A percentile compares a stretch with the other conserved stretches of the same genome.
phyloP scores from a whole-genome alignment of 1,139 yeast species.

The Scheffersomyces parashehatae region DNA sequence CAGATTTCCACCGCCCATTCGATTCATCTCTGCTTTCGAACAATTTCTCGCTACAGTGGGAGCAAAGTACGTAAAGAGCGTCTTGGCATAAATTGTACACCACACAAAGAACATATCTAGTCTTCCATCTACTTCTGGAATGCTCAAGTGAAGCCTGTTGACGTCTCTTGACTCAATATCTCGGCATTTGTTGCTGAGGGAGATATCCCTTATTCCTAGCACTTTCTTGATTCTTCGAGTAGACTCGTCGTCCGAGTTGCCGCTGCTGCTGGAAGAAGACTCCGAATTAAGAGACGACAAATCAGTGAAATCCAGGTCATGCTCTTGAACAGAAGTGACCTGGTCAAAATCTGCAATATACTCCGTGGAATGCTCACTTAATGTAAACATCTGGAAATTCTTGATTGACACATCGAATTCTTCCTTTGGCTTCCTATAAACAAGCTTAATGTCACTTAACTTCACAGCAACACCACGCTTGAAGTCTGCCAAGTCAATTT shows the following conservation, averaged over 20 bases:
- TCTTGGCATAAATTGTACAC: constrained; percentile 43
- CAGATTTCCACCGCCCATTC: constrained; percentile 21
- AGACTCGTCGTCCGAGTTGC: constrained; percentile 18
- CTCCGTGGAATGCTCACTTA: constrained; percentile 42
- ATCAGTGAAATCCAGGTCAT: constrained; percentile 35
- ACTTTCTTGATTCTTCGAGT: constrained; percentile 37
- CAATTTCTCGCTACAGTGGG: constrained; percentile 36
- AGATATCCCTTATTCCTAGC: constrained; percentile 28
- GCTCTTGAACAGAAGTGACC: constrained; percentile 16
- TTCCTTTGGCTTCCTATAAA: constrained; percentile 25
- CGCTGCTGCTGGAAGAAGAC: constrained; percentile 14
- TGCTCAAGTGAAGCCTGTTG: constrained; percentile 26
- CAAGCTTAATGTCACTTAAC: constrained; percentile 20
- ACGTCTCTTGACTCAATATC: constrained; percentile 21
- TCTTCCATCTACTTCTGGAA: constrained; percentile 43
- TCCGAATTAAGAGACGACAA: constrained; percentile 35
- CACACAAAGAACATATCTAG: constrained; percentile 45
- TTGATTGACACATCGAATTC: constrained; percentile 19
- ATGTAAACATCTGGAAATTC: constrained; percentile 33
- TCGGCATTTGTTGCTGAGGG: constrained; percentile 23
- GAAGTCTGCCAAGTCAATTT: constrained; percentile 39
- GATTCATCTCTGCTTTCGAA: constrained; percentile 25
- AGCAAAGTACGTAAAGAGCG: constrained; percentile 35
- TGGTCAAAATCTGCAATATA: constrained; percentile 39
- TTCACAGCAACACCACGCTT: constrained; percentile 41